Evolutionary conservation across 352 stramenopile species (phyloP).

Genomic region (Phytopythium helicoides): DNA sequence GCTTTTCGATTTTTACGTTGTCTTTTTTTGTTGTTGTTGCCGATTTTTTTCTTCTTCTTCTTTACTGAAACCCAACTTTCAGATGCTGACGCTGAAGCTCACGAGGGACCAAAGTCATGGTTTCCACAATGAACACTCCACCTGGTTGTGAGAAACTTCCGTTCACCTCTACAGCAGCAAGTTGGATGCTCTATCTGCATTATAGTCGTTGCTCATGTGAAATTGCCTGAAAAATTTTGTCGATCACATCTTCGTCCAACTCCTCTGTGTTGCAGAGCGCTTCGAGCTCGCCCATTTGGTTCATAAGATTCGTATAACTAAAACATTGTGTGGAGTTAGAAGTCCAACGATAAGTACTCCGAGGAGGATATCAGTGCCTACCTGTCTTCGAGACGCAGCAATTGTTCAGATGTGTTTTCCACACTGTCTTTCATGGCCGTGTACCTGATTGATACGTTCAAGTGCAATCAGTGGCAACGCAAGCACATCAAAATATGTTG

Average conservation of each 20-base stretch:
- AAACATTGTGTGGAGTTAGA: no score
- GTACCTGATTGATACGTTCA: neutral
- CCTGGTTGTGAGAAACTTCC: no score
- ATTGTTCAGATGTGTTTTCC: neutral
- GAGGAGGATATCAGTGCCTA: no score
- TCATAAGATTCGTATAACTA: constrained; percentile 5
- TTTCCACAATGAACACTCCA: no score
- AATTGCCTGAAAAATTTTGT: constrained; percentile 51
- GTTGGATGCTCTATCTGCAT: no score
- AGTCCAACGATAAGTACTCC: no score
- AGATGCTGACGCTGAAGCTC: no score
- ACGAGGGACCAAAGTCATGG: no score
- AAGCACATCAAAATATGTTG: neutral
- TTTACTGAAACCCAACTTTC: no score
- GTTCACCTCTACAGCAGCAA: neutral
- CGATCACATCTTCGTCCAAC: constrained; percentile 29
- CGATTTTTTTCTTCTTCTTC: no score
- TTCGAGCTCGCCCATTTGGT: constrained; percentile 32
- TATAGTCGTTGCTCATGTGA: constrained; percentile 13
- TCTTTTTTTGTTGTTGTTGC: no score
- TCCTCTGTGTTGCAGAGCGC: constrained; percentile 33
- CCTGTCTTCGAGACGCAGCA: neutral
- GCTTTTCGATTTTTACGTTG: no score
- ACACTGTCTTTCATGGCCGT: neutral
- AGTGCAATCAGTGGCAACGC: neutral